Conservation (phyloP, 2,329 filamentous ascomycete species). For the Paraphoma chrysanthemicola region DNA sequence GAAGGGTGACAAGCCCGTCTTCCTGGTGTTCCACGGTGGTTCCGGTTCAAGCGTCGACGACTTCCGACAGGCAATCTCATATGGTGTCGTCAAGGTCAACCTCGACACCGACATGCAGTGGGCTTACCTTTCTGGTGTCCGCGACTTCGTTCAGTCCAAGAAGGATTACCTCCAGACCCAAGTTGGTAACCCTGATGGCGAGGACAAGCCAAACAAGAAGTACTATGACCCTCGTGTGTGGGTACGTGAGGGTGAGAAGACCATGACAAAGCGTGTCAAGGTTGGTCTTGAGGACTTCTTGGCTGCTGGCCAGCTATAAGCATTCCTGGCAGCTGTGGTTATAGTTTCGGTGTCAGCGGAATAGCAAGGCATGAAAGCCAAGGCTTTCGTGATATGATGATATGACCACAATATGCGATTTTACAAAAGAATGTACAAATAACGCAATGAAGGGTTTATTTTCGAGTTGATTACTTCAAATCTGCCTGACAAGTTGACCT, state of each 20-base stretch:
- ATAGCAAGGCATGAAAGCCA: slow-evolving; percentile 11
- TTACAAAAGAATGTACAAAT: background rate
- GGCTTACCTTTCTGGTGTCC: slow-evolving; percentile 89
- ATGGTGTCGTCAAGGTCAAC: slow-evolving; percentile 99
- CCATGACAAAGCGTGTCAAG: slow-evolving; percentile 78
- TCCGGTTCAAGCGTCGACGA: slow-evolving; percentile 91
- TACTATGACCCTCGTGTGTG: slow-evolving; percentile 81
- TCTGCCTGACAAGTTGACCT: no score
- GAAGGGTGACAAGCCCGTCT: slow-evolving; percentile 87
- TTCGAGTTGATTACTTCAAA: no score
- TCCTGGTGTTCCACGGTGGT: slow-evolving; percentile 99
- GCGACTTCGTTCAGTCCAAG: slow-evolving; percentile 95
- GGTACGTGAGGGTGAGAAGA: slow-evolving; percentile 97
- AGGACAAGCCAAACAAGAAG: slow-evolving; percentile 99
- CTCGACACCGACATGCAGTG: slow-evolving; percentile 94
- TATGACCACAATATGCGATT: background rate
- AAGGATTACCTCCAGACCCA: slow-evolving; percentile 81
- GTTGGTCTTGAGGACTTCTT: slow-evolving; percentile 93
- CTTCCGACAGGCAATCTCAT: slow-evolving; percentile 65
- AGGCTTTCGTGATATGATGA: slow-evolving; percentile 5
- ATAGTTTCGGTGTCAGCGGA: slow-evolving; percentile 20
- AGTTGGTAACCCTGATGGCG: slow-evolving; percentile 94
- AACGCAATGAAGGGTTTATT: no score
- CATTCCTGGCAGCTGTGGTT: background rate
- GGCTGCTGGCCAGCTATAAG: slow-evolving; percentile 76